A percentile compares a stretch with the other conserved stretches of the same genome.
Evolutionary conservation across 1,139 yeast species (phyloP).

Genomic region (Blastobotrys apis): DNA sequence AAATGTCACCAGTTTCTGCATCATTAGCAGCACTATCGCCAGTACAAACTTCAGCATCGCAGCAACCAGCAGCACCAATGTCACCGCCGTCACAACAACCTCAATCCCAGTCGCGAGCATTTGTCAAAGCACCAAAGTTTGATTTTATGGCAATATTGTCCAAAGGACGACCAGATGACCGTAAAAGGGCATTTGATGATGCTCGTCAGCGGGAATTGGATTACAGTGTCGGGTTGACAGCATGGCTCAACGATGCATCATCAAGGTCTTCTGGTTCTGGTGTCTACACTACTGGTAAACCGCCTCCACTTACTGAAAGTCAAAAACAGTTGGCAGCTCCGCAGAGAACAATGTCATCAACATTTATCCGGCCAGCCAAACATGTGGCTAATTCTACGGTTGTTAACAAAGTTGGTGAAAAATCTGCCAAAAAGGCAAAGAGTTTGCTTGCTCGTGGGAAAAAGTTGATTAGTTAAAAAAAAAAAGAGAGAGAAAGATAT

Average conservation of each 20-base stretch:
- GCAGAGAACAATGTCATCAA: slow-evolving; percentile 24
- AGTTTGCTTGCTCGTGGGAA: slow-evolving; percentile 36
- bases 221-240: slow-evolving; percentile 34
- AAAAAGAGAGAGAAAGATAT: background rate
- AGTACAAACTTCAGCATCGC: background rate
- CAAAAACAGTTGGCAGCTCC: slow-evolving; percentile 24
- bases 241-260: slow-evolving; percentile 32
- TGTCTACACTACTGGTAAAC: slow-evolving; percentile 30
- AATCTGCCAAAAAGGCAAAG: slow-evolving; percentile 34
- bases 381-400: slow-evolving; percentile 20
- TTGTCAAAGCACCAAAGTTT: slow-evolving; percentile 31
- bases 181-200: slow-evolving; percentile 28
- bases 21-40: background rate
- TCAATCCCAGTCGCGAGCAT: background rate
- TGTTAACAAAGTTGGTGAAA: slow-evolving; percentile 34
- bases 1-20: background rate
- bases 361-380: slow-evolving; percentile 27
- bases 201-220: slow-evolving; percentile 31
- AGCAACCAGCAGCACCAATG: background rate
- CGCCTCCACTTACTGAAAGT: slow-evolving; percentile 29
- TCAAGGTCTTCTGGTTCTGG: slow-evolving; percentile 18
- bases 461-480: slow-evolving; percentile 26
- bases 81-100: background rate
- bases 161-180: slow-evolving; percentile 27
- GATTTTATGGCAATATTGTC: slow-evolving; percentile 34